Percentiles rank a stretch among this genome's conserved stretches.
Conservation (phyloP, 1,139 yeast genomes). For the Yamadazyma siamensis region DNA sequence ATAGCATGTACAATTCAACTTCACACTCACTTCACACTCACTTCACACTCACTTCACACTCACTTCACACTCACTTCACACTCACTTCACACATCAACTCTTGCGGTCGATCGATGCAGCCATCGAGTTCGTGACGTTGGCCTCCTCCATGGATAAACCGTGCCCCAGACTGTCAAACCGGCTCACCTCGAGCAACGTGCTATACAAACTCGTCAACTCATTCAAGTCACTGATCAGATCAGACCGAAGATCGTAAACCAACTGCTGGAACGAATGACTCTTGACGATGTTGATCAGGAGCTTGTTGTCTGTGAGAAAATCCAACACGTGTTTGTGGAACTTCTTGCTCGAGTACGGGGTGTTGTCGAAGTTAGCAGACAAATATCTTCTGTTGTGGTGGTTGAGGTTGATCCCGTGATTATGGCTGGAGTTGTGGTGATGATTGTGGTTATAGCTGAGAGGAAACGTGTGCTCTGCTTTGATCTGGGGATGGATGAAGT, state of each 20-base stretch:
- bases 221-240: constrained; percentile 45
- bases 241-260: constrained; percentile 48
- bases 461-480: no score
- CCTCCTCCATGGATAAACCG: constrained; percentile 14
- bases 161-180: constrained; percentile 19
- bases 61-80: no score
- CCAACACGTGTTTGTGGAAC: constrained; percentile 51
- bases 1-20: no score
- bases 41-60: no score
- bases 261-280: constrained; percentile 51
- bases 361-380: constrained; percentile 38
- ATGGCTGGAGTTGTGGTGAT: not conserved
- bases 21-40: no score
- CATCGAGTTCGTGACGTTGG: constrained; percentile 17
- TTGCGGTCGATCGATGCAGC: constrained; percentile 12
- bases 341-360: constrained; percentile 43
- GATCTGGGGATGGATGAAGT: constrained; percentile 2
- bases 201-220: constrained; percentile 45
- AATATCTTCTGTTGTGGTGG: constrained; percentile 11
- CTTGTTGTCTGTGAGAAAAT: constrained; percentile 50
- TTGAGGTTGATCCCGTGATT: constrained; percentile 5
- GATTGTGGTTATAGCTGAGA: not conserved
- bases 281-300: constrained; percentile 46
- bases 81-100: no score
- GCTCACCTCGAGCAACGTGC: constrained; percentile 46